Conservation (phyloP, 2,329 filamentous ascomycete genomes). For the Plenodomus tracheiphilus region DNA sequence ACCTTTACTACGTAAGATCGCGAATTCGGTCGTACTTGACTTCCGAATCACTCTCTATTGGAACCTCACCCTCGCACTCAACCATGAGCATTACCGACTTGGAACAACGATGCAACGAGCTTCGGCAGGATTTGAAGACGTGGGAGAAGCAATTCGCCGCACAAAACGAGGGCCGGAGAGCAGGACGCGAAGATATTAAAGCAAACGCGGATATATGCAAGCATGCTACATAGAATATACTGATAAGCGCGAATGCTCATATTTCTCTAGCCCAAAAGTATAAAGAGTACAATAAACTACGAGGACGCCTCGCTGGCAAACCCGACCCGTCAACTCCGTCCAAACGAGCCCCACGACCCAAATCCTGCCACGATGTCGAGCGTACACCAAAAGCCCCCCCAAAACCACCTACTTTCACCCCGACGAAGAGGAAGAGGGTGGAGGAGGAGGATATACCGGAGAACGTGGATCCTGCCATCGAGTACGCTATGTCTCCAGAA, state of each 20-base stretch:
- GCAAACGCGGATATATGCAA: slow-evolving; percentile 70
- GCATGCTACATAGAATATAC: slow-evolving; percentile 17
- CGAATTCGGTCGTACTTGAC: slow-evolving; percentile 16
- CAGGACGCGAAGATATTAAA: slow-evolving; percentile 76
- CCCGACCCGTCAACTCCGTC: slow-evolving; percentile 37
- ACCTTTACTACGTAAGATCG: slow-evolving; percentile 24
- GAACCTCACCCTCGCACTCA: not conserved
- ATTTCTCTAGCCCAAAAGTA: slow-evolving; percentile 67
- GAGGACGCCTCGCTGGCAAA: slow-evolving; percentile 42
- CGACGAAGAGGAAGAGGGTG: slow-evolving; percentile 39
- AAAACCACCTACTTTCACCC: slow-evolving; percentile 25
- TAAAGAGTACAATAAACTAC: slow-evolving; percentile 71
- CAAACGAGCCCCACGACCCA: slow-evolving; percentile 30
- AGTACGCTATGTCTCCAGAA: slow-evolving; percentile 32
- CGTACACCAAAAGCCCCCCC: slow-evolving; percentile 31
- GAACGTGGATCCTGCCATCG: slow-evolving; percentile 11
- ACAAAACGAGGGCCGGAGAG: slow-evolving; percentile 68
- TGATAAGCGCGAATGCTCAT: slow-evolving; percentile 12
- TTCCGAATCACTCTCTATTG: not conserved
- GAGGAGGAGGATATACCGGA: slow-evolving; percentile 22
- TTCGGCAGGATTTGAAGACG: slow-evolving; percentile 71
- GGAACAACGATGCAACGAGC: slow-evolving; percentile 78
- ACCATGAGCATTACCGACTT: slow-evolving; percentile 33
- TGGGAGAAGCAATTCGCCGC: slow-evolving; percentile 73
- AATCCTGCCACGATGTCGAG: slow-evolving; percentile 20